Evolutionary conservation across 306 rosid genomes (phyloP).

Genomic region (Cicer cuneatum): DNA sequence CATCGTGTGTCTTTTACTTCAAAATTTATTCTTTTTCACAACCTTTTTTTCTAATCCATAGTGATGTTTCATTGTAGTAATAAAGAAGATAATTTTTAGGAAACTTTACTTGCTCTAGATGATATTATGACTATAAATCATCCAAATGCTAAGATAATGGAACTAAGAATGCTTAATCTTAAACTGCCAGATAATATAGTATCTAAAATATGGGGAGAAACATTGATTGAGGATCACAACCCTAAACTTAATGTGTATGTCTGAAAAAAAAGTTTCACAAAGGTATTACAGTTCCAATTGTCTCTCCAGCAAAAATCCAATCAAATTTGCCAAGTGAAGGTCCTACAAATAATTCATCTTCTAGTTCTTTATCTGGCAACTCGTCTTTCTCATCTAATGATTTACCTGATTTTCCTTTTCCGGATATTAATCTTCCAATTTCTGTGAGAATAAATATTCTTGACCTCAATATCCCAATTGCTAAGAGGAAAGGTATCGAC

Average conservation of each 20-base stretch:
- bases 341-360: neutral
- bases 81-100: neutral
- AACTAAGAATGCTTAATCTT: neutral
- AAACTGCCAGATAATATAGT: neutral
- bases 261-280: neutral
- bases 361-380: neutral
- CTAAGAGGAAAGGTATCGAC: too few relatives aligned
- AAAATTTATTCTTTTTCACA: too few relatives aligned
- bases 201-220: neutral
- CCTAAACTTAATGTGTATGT: neutral
- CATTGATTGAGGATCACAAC: neutral
- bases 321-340: neutral
- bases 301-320: neutral
- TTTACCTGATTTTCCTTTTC: too few relatives aligned
- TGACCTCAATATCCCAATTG: too few relatives aligned
- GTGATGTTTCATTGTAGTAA: neutral
- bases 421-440: too few relatives aligned
- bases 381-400: neutral
- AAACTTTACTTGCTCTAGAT: neutral
- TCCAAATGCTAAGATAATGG: neutral
- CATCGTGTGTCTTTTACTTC: too few relatives aligned
- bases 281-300: too few relatives aligned
- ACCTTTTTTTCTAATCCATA: too few relatives aligned
- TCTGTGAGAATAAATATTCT: too few relatives aligned
- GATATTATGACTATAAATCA: neutral